These are phyloP conservation scores for Babesia ovis DNA, from an alignment of 169 alveolate genomes.

Conservation along the genomic window DNA sequence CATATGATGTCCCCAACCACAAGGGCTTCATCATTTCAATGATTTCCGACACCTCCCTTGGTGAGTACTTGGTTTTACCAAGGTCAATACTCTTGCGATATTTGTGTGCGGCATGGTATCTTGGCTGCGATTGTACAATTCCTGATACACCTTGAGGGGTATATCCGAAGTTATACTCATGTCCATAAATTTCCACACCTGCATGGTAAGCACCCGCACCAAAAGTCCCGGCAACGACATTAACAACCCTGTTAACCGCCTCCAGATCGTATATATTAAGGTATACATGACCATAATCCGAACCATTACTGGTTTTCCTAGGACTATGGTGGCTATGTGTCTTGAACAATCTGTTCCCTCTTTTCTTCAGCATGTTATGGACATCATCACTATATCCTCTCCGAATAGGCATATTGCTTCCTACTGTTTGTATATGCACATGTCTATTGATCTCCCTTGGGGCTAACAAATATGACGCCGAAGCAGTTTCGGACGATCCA, in stretches of 20 bases:
- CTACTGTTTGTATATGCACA: background rate
- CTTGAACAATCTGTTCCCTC: slow-evolving; percentile 29
- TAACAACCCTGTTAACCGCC: slow-evolving; percentile 69
- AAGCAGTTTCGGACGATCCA: background rate
- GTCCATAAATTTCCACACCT: slow-evolving; percentile 77
- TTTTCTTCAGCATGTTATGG: slow-evolving; percentile 20
- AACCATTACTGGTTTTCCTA: background rate
- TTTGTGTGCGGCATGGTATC: slow-evolving; percentile 59
- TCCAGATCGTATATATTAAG: slow-evolving; percentile 75
- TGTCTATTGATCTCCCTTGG: slow-evolving; percentile 1
- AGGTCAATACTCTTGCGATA: slow-evolving; percentile 65
- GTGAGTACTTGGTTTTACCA: slow-evolving; percentile 57
- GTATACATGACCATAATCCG: slow-evolving; percentile 64
- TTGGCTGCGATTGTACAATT: slow-evolving; percentile 48
- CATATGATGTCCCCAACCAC: slow-evolving; percentile 61
- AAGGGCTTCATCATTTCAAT: slow-evolving; percentile 37
- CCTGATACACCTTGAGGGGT: slow-evolving; percentile 67
- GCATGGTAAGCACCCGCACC: slow-evolving; percentile 82
- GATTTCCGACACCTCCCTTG: slow-evolving; percentile 52
- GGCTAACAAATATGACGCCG: slow-evolving; percentile 16
- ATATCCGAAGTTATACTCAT: slow-evolving; percentile 74
- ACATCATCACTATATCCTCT: slow-evolving; percentile 60
- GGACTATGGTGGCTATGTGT: slow-evolving; percentile 23
- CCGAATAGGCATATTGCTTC: slow-evolving; percentile 4
- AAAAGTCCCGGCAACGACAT: slow-evolving; percentile 69